phyloP scores from a whole-genome alignment of 768 basidiomycete genomes.

The Russula vinacea region DNA sequence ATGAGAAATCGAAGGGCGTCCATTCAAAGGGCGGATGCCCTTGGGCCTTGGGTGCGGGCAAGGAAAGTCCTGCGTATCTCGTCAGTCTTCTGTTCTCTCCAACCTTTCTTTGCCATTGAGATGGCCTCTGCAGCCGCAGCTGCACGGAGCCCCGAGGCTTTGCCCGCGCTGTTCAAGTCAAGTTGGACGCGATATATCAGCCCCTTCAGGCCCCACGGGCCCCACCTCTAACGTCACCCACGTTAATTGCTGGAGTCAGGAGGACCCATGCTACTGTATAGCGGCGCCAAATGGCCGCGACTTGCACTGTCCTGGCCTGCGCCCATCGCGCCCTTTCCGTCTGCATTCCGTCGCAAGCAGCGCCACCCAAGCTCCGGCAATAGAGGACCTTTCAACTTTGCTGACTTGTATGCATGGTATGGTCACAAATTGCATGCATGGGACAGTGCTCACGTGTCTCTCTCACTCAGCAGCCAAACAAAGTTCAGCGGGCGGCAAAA shows the following conservation, averaged over 20 bases:
- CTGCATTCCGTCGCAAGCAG: not conserved
- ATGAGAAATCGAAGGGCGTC: too few species aligned
- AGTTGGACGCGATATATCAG: not conserved
- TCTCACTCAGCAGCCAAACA: not conserved
- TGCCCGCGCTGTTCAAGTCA: not conserved
- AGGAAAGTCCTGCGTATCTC: too few species aligned
- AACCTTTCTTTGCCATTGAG: not conserved
- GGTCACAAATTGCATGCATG: not conserved
- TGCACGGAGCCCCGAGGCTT: not conserved
- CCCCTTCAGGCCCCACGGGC: not conserved
- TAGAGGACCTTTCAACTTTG: not conserved
- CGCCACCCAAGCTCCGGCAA: not conserved
- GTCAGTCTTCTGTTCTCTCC: not conserved
- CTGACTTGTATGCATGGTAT: not conserved
- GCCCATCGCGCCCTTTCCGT: not conserved
- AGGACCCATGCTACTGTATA: not conserved
- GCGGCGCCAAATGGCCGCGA: not conserved
- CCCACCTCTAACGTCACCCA: not conserved
- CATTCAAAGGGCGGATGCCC: too few species aligned
- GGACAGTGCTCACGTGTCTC: too few species aligned
- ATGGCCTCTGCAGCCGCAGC: not conserved
- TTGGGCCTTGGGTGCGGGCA: too few species aligned
- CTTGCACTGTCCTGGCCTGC: not conserved
- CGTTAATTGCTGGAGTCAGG: not conserved
- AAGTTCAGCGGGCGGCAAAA: not conserved